Evolutionary conservation across 345 rosid species (phyloP), one percentile per base, ranked within the genome.

Genomic region (Linum usitatissimum): DNA sequence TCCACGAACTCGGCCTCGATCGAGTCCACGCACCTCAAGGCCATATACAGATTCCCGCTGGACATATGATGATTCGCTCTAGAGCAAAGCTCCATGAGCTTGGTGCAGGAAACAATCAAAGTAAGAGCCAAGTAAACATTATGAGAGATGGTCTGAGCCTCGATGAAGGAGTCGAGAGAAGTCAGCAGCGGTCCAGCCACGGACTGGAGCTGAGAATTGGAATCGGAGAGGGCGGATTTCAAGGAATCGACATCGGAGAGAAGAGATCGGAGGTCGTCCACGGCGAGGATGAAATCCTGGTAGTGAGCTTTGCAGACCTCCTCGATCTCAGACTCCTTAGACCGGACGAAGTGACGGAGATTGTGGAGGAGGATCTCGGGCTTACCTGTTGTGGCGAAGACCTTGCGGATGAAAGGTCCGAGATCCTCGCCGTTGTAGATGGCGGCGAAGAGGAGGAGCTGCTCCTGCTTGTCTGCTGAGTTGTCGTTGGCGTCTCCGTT

Each of bases 261-360:
- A 42, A 92, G 87, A 57, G 98, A 92, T 74, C 94, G 89, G 66
- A 92, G 98, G 70, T 89, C 98, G 70, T 92, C 98, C 53, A 92
- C 98, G 71, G 98, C 98, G 55, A 81, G 77, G 68, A 89, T 92
- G 81, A 92, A 92, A 67, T 92, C 98, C 64, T 92, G 98, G 68
- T 92, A 89, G 83, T 89, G 98, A 69, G 97, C 97, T 63, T 87
- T 89, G 70, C 98, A 92, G 30, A 92, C 97, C 71, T 89, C 98
- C 38, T 92, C 98, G 79, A 92, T 92, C 83, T 92, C 98, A 6
- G 96, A 81, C 59, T 92, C 98, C 60, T 92, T 92, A 53, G 93
- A 79, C 65, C 97, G 88, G 30, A 93, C 71, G 72, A 92, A 92
- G 70, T 76, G 79, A 66, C 96, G 96, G 75, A 92, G 93, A 68